phyloP scores from a whole-genome alignment of 352 stramenopile genomes.

The Globisporangium heterothallicum region DNA sequence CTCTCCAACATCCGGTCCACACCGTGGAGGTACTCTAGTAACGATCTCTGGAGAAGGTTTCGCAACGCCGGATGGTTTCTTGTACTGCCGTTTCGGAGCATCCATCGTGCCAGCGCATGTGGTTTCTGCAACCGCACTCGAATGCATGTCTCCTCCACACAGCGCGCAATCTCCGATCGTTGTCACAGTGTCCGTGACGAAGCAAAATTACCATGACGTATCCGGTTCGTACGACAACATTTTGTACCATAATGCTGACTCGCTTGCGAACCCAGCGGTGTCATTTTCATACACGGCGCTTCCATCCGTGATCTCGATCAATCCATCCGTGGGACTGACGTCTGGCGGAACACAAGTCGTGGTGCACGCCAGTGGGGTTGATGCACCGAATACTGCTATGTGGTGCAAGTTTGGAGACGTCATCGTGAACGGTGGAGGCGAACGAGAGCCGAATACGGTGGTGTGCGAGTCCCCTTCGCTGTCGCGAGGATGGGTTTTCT shows the following conservation, averaged over 20 bases:
- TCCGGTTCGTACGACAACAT: not conserved
- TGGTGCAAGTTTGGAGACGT: conserved; percentile 38
- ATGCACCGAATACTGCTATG: not conserved
- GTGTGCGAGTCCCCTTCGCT: conserved; percentile 17
- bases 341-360: conserved; percentile 19
- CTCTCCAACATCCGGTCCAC: conserved; percentile 33
- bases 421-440: conserved; percentile 14
- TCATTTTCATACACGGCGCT: conserved; percentile 33
- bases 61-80: not conserved
- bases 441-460: not conserved
- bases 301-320: conserved; percentile 18
- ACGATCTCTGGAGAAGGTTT: conserved; percentile 31
- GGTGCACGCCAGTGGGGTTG: conserved; percentile 16
- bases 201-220: conserved; percentile 3
- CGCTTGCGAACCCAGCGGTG: conserved; percentile 2
- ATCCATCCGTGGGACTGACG: conserved; percentile 13
- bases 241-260: not conserved
- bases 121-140: conserved; percentile 5
- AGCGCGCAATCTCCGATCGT: conserved; percentile 9
- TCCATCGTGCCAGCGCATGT: conserved; percentile 21
- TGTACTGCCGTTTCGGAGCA: conserved; percentile 38
- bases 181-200: conserved; percentile 25
- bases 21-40: conserved; percentile 35
- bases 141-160: conserved; percentile 26
- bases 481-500: conserved; percentile 11